phyloP scores from a whole-genome alignment of 768 basidiomycete species.

The Serendipita indica region DNA sequence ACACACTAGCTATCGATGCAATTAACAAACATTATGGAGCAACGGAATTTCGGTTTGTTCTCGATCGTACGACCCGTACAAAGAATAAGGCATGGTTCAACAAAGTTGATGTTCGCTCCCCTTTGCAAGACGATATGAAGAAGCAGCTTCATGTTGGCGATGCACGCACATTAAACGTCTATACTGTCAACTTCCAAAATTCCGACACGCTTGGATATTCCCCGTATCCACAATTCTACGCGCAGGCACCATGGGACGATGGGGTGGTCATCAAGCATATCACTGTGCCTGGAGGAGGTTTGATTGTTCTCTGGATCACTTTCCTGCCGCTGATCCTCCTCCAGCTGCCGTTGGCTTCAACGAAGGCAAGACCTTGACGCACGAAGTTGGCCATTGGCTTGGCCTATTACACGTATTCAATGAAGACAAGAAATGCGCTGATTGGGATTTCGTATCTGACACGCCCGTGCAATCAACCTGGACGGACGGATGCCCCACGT shows the following conservation, averaged over 20 bases:
- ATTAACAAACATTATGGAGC: not conserved
- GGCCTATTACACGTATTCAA: too few species aligned
- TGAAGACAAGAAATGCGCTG: too few species aligned
- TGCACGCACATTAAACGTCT: not conserved
- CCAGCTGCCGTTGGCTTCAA: too few species aligned
- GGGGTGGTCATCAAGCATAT: not conserved
- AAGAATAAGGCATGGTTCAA: slow-evolving; percentile 1
- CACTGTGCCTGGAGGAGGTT: not conserved
- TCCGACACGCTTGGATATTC: not conserved
- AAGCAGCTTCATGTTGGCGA: not conserved
- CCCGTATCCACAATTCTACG: not conserved
- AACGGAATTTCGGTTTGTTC: not conserved
- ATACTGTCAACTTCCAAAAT: not conserved
- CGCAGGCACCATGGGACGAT: not conserved
- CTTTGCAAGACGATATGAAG: not conserved
- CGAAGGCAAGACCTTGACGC: slow-evolving; percentile 30
- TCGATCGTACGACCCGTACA: not conserved
- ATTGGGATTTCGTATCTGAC: not conserved
- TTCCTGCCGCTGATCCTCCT: too few species aligned
- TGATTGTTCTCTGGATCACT: not conserved
- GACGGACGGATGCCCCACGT: not conserved
- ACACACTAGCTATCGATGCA: not conserved
- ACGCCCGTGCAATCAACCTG: not conserved
- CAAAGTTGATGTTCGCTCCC: not conserved
- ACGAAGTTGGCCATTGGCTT: slow-evolving; percentile 52